Conservation (phyloP, 345 rosid genomes). For the Clarkia xantiana region DNA sequence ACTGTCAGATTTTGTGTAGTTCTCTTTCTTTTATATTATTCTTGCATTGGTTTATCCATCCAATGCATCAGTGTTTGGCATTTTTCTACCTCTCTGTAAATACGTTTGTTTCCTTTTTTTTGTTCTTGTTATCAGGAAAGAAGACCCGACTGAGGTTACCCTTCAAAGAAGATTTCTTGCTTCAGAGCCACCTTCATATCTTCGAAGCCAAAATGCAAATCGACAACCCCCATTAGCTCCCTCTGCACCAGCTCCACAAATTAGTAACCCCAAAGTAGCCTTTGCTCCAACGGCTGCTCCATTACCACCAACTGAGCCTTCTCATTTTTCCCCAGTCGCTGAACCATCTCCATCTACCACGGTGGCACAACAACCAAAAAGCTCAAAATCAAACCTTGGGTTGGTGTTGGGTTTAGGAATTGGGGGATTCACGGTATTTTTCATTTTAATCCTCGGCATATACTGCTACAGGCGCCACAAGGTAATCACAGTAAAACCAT, state of each 20-base stretch:
- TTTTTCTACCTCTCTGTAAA: too few relatives aligned
- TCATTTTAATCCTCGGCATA: slow-evolving; percentile 21
- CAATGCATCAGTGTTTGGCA: background rate
- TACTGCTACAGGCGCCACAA: slow-evolving; percentile 24
- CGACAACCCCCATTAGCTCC: slow-evolving; percentile 2
- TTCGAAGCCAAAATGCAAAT: background rate
- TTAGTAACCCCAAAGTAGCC: slow-evolving; percentile 2
- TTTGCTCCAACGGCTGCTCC: slow-evolving; percentile 6
- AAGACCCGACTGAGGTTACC: background rate
- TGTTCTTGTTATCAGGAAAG: too few relatives aligned
- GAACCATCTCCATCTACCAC: background rate
- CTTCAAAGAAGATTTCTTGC: background rate
- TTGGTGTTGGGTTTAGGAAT: slow-evolving; percentile 22
- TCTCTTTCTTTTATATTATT: too few relatives aligned
- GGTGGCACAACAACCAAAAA: too few relatives aligned
- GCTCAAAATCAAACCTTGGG: slow-evolving; percentile 7
- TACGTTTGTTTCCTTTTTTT: too few relatives aligned
- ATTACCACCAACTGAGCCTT: background rate
- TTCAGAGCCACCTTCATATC: background rate
- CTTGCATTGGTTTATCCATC: background rate
- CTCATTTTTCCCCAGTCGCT: background rate
- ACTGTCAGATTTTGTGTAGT: too few relatives aligned
- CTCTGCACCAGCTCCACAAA: slow-evolving; percentile 7
- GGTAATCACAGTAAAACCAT: slow-evolving; percentile 67
- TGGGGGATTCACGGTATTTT: slow-evolving; percentile 21